Evolutionary conservation across 805 yeast genomes (phyloP), one percentile per base, ranked within the genome.

Genomic region (Saitoella complicata): DNA sequence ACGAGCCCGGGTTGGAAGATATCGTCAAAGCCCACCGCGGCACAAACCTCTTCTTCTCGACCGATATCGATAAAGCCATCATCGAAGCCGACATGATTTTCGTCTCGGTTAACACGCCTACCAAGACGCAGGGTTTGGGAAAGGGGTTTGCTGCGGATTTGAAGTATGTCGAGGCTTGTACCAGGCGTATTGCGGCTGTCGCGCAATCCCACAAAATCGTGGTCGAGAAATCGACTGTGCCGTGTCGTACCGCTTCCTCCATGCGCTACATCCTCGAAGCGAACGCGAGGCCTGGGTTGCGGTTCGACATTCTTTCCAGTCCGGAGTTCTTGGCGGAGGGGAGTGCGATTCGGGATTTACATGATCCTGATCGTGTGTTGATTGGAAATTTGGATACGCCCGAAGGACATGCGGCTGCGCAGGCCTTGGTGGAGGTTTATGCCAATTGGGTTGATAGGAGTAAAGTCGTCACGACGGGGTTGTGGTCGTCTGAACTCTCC

Each of bases 271-370:
- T 56, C 44, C 51, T 56, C 37, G 57, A 50, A 35, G 53, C 58
- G 38, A 54, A 55, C 42, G 54, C 52, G n/a, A 53, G 54, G 48
- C 56, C 59, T 37, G 60, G 55, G 31, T 49, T 51, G 38, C 49
- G 47, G 37, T 56, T 56, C 41, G 59, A 56, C 49, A 55, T 56
- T 42, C 51, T 56, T 31, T 56, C 59, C 40, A 56, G 56, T 50
- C 59, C 59, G 36, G 59, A 56, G 49, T 56, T 56, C 44, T 44
- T 56, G 29, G 59, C 59, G 33, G 59, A 56, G 48, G 59, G 59
- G 13, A 56, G 58, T 30, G 59, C 59, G 43, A 48, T 56, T 45
- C 39, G 42, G 37, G 59, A 56, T 39, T 45, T 56, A 43, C 41
- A 52, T 39, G 44, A 47, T 12, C 59, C 59, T 31, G 59, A 56